Evolutionary conservation across 2,329 filamentous ascomycete species (phyloP).

Genomic region (Alternaria brassicae): DNA sequence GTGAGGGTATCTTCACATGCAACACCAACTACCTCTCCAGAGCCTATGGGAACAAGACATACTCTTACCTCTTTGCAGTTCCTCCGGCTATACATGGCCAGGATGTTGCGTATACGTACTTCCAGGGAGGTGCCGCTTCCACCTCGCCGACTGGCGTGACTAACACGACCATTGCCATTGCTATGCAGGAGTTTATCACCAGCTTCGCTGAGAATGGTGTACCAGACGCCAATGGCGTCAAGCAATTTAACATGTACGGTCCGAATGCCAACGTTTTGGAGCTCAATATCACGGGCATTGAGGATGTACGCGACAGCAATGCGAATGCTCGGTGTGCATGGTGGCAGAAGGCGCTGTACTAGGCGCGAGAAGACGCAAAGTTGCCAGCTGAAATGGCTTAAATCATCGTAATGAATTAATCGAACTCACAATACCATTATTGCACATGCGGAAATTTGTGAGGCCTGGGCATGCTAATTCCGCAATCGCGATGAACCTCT

Average conservation of each 20-base stretch:
- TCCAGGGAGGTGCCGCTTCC: conserved; percentile 46
- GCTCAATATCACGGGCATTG: conserved; percentile 54
- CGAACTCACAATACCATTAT: neutral
- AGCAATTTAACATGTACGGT: conserved; percentile 58
- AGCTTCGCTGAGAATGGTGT: conserved; percentile 52
- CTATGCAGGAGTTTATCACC: conserved; percentile 57
- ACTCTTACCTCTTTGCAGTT: conserved; percentile 62
- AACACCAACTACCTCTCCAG: conserved; percentile 60
- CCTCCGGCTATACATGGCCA: conserved; percentile 62
- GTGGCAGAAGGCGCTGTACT: conserved; percentile 61
- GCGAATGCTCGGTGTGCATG: conserved; percentile 59
- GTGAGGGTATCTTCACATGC: conserved; percentile 59
- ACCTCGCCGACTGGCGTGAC: conserved; percentile 20
- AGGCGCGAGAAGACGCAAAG: conserved; percentile 2
- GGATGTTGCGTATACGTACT: conserved; percentile 63
- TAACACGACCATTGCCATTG: conserved; percentile 51
- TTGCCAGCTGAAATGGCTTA: neutral
- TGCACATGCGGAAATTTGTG: conserved; percentile 3
- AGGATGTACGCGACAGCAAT: conserved; percentile 54
- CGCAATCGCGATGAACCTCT: conserved; percentile 9
- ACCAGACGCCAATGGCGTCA: conserved; percentile 50
- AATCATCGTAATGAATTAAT: conserved; percentile 7
- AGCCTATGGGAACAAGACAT: conserved; percentile 57
- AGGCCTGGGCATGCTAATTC: conserved; percentile 3
- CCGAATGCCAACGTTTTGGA: conserved; percentile 53